phyloP scores from a whole-genome alignment of 2,329 filamentous ascomycete species.

The Gaeumannomyces sp. region DNA sequence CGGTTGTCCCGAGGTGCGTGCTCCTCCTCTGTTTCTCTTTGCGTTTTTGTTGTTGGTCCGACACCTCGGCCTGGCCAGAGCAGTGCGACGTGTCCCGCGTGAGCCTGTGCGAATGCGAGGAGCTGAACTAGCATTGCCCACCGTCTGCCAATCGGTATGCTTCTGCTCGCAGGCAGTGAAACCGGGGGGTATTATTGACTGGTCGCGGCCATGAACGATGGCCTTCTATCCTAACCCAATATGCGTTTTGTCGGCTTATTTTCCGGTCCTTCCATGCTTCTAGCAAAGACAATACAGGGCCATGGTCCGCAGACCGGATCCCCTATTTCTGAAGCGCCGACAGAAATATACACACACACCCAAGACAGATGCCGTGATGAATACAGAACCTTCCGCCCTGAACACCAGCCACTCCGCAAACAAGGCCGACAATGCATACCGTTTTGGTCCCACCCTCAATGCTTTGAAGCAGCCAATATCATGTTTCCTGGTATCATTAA shows the following conservation, averaged over 20 bases:
- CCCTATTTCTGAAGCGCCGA: too few relatives aligned
- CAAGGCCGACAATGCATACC: neutral
- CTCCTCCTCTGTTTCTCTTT: too few relatives aligned
- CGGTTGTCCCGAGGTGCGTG: too few relatives aligned
- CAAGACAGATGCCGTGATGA: neutral
- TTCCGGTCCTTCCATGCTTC: neutral
- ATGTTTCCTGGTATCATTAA: neutral
- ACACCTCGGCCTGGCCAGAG: too few relatives aligned
- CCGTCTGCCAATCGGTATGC: neutral
- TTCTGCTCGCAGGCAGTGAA: neutral
- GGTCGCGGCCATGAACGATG: neutral
- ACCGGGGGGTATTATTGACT: neutral
- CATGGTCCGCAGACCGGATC: neutral
- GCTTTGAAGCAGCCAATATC: too few relatives aligned
- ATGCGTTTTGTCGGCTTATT: neutral
- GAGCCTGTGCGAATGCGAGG: too few relatives aligned
- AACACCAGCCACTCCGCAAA: neutral
- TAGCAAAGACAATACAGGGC: neutral
- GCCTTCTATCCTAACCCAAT: conserved; percentile 7
- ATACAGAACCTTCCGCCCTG: neutral
- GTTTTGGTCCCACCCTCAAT: neutral
- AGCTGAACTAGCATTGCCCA: too few relatives aligned
- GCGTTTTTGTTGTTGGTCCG: too few relatives aligned
- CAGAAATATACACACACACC: neutral
- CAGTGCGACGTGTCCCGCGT: too few relatives aligned